These are phyloP conservation scores for Achaetomium macrosporum DNA, from an alignment of 2,329 filamentous ascomycete genomes.

Conservation along the genomic window DNA sequence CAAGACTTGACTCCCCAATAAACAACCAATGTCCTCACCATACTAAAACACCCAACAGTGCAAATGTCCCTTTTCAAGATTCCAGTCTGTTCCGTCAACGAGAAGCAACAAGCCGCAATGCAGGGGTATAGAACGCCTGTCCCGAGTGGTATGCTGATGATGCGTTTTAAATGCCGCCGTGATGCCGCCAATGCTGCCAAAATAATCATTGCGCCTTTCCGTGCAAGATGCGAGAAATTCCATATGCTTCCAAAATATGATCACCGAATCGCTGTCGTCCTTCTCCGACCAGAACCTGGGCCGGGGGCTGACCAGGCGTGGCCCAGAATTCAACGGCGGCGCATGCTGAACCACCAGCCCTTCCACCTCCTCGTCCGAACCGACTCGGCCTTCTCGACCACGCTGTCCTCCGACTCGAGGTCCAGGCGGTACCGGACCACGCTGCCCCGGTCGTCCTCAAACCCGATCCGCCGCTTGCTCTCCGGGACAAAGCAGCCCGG, in stretches of 20 bases:
- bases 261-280: not conserved
- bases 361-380: conserved; percentile 14
- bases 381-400: conserved; percentile 20
- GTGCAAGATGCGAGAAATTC: conserved; percentile 10
- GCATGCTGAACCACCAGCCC: conserved; percentile 22
- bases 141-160: conserved; percentile 10
- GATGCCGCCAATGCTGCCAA: conserved; percentile 7
- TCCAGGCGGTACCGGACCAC: conserved; percentile 58
- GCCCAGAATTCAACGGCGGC: conserved; percentile 9
- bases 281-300: not conserved
- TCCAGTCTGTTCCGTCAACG: conserved; percentile 6
- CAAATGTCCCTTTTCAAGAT: conserved; percentile 1
- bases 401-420: conserved; percentile 41
- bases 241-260: not conserved
- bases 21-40: not conserved
- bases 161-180: conserved; percentile 9
- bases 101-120: conserved; percentile 10
- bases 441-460: conserved; percentile 58
- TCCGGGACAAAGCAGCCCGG: conserved; percentile 56
- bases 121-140: conserved; percentile 21
- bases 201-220: conserved; percentile 9
- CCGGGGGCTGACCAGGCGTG: not conserved
- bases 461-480: conserved; percentile 44
- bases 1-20: not conserved
- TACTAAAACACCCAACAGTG: conserved; percentile 4